Evolutionary conservation across 228 moss, liverwort and hornwort genomes (phyloP).

Genomic region (Sphagnum magellanicum): DNA sequence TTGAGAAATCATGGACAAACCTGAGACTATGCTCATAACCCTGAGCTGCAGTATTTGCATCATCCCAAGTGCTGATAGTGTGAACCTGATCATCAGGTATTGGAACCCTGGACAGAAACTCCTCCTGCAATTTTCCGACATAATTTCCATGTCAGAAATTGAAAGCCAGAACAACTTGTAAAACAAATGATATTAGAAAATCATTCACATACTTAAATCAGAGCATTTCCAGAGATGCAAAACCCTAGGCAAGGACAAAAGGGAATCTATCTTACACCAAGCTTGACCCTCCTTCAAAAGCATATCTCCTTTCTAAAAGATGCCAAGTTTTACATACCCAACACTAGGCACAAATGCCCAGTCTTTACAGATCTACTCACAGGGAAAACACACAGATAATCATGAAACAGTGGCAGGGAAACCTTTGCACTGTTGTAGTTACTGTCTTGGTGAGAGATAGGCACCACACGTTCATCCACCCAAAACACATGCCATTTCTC

Average conservation of each 20-base stretch:
- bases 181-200: too few relatives aligned
- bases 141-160: not conserved
- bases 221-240: too few relatives aligned
- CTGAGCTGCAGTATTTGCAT: constrained; percentile 38
- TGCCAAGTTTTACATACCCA: too few relatives aligned
- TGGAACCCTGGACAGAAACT: constrained; percentile 55
- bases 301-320: too few relatives aligned
- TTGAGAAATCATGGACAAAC: constrained; percentile 1
- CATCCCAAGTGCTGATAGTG: constrained; percentile 48
- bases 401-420: not conserved
- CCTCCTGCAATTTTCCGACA: constrained; percentile 18
- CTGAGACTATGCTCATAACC: constrained; percentile 46
- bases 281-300: too few relatives aligned
- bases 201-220: too few relatives aligned
- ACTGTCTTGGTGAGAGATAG: constrained; percentile 56
- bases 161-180: not conserved
- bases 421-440: constrained; percentile 57
- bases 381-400: too few relatives aligned
- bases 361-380: too few relatives aligned
- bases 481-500: constrained; percentile 57
- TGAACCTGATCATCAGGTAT: constrained; percentile 40
- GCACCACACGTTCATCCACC: constrained; percentile 62
- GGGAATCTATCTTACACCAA: too few relatives aligned
- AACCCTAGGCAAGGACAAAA: too few relatives aligned
- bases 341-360: too few relatives aligned